Evolutionary conservation across 805 yeast genomes (phyloP), one percentile per base, ranked within the genome.

Genomic region (Saccharomycopsis babjevae): DNA sequence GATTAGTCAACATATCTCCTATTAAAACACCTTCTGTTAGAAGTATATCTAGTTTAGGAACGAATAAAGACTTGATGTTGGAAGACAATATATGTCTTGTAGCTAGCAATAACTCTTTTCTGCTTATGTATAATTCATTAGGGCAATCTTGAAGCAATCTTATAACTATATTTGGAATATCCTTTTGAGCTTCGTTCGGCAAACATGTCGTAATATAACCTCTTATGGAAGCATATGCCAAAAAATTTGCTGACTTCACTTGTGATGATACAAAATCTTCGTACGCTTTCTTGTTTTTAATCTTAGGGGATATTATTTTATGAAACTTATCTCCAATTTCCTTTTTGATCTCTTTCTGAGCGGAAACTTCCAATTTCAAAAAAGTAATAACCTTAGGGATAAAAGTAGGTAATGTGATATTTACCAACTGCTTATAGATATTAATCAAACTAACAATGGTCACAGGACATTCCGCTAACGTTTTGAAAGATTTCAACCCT

Each of bases 381-480:
- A 92, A 77, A 60, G 82, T 83, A 59, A 96, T 83, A 25, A 93
- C 86, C 59, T 86, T 83, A 0, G 98, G 97, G 57, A 92, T 80
- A 65, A 93, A 89, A 18, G 73, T 76, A 1, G 94, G 90, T 40
- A 94, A 77, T 1, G 92, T 83, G 0, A 87, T 74, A 57, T 82
- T 81, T 0, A 88, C 88, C 57, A 90, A 73, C 42, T 83, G 83
- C 69, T 91, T 89, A 74, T 92, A 91, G 0, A 96, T 84, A 1
- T 96, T 88, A 67, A 89, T 90, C 58, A 96, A 76, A 10, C 97
- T 84, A 3, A 94, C 99, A 84, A 94, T 88, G 3, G 96, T 91
- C 43, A 94, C 92, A 8, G 99, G 99, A 70, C 97, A 92, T 71
- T 94, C 99, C 0, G 97, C 89, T 62, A 94, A 79, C 13, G 93